Base-by-base conservation (phyloP, 2,329 filamentous ascomycete genomes). In the Aureobasidium subglaciale region DNA sequence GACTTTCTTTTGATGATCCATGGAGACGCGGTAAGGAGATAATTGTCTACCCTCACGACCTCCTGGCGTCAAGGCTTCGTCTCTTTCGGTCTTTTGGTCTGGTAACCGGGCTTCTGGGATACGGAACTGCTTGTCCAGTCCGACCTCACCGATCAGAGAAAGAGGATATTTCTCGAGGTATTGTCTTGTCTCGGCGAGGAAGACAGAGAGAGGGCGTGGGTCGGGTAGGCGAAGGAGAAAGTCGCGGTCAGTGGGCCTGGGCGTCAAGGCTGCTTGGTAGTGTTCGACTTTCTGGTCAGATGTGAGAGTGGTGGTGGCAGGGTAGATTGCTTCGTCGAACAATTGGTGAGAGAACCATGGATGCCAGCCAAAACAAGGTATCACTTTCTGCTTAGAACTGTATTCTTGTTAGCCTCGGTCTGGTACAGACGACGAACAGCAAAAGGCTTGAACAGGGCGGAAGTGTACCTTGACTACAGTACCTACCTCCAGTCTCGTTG, bases 291-390 rank as follows among this genome's bases (percentile, higher is more conserved):
- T 77, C 10, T 70, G 67, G 7, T 74, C 70, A 48, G 75, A 71
- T 3, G 68, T 64, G 9, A 77, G 67, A 15, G 48, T 53, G 5
- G 61, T 63, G 27, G 63, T 60, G 18, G 62, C 61, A n/a, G 60
- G 61, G 64, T 69, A 65, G 8, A 68, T 63, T 11, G 55, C 59
- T 53, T 88, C 83, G 63, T 85, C 79, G 65, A 84, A 89, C 63
- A 93, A 78, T 61, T 88, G 84, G 67, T 92, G 77, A 1, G 87
- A 86, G 69, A 91, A 92, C 88, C 88, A 93, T 1, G 88, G 88
- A 67, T 93, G 88, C 87, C 88, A 91, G 18, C 88, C 88, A 70
- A 91, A 92, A n/a, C 84, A 83, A 0, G 88, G 86, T 3, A 92
- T 63, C 24, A 85, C 69, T 56, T 73, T 75, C 59, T 74, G 71